Conservation (phyloP, 176 grass and related monocot species). For the Carex littledalei region DNA sequence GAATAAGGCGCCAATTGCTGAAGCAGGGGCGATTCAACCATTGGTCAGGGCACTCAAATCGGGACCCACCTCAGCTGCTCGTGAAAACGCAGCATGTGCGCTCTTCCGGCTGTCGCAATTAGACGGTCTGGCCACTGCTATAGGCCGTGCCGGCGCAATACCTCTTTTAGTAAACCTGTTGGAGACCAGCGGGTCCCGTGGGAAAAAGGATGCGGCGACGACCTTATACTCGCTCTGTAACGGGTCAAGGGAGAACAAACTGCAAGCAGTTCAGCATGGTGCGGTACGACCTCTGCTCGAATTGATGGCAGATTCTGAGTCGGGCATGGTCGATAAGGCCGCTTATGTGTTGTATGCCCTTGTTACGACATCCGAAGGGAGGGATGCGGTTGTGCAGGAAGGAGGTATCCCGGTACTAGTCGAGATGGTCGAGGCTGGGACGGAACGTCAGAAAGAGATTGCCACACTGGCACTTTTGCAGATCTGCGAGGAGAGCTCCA, state of each 20-base stretch:
- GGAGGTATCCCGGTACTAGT: slow-evolving; percentile 74
- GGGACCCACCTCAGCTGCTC: slow-evolving; percentile 49
- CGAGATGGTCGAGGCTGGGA: slow-evolving; percentile 85
- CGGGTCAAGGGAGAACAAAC: slow-evolving; percentile 55
- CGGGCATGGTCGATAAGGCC: slow-evolving; percentile 92
- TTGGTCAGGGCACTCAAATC: slow-evolving; percentile 63
- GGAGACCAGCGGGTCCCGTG: slow-evolving; percentile 60
- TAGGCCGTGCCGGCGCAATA: slow-evolving; percentile 65
- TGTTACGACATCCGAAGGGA: slow-evolving; percentile 38
- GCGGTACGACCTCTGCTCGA: slow-evolving; percentile 57
- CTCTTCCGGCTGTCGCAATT: slow-evolving; percentile 58
- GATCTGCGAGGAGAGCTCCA: slow-evolving; percentile 72
- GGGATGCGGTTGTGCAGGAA: slow-evolving; percentile 50
- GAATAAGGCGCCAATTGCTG: slow-evolving; percentile 61
- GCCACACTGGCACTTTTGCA: slow-evolving; percentile 62
- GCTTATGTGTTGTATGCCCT: slow-evolving; percentile 71
- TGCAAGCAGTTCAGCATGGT: slow-evolving; percentile 52
- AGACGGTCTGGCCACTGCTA: slow-evolving; percentile 39
- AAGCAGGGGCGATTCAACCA: slow-evolving; percentile 63
- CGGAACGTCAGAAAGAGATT: slow-evolving; percentile 62
- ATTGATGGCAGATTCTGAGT: slow-evolving; percentile 81
- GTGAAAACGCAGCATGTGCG: slow-evolving; percentile 83
- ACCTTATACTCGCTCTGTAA: slow-evolving; percentile 67
- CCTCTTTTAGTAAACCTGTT: slow-evolving; percentile 66
- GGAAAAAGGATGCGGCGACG: slow-evolving; percentile 88